Percentiles rank a stretch among this genome's conserved stretches.
phyloP scores from a whole-genome alignment of 768 basidiomycete species.

The Tulasnella sp. region DNA sequence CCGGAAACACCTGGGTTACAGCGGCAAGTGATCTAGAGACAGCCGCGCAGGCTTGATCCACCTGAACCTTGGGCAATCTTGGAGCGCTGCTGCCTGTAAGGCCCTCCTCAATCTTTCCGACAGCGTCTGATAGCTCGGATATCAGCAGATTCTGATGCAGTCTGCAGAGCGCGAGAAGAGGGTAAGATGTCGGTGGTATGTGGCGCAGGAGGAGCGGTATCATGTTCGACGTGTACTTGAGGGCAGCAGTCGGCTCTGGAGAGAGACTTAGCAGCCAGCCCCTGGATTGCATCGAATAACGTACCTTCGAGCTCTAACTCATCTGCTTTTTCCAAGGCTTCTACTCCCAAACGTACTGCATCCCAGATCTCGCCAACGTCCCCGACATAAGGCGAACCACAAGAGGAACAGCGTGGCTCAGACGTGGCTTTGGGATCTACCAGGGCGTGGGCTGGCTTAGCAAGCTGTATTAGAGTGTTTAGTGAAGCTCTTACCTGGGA shows the following conservation, averaged over 20 bases:
- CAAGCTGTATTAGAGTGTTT: not conserved
- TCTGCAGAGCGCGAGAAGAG: conserved; percentile 61
- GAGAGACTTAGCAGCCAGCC: not conserved
- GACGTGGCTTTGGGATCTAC: not conserved
- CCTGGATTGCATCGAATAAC: conserved; percentile 7
- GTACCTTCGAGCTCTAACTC: conserved; percentile 47
- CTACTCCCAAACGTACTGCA: conserved; percentile 53
- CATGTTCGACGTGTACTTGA: conserved; percentile 49
- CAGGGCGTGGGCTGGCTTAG: not conserved
- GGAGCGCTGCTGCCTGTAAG: not conserved
- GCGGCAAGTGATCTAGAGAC: conserved; percentile 45
- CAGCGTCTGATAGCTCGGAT: conserved; percentile 29
- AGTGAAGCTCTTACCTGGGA: conserved; percentile 7
- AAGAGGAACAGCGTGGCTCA: not conserved
- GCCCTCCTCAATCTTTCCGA: conserved; percentile 27
- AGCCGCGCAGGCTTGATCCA: conserved; percentile 53
- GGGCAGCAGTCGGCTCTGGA: conserved; percentile 46
- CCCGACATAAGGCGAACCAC: not conserved
- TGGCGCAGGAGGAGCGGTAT: conserved; percentile 50
- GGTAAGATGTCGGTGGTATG: conserved; percentile 56
- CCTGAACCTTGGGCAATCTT: conserved; percentile 18
- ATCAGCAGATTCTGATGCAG: conserved; percentile 60
- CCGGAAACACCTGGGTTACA: conserved; percentile 38
- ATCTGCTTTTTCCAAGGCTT: conserved; percentile 62
- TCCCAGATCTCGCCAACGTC: conserved; percentile 43